Evolutionary conservation across 2,329 filamentous ascomycete genomes (phyloP).

Genomic region (Fonsecaea pugnacius): DNA sequence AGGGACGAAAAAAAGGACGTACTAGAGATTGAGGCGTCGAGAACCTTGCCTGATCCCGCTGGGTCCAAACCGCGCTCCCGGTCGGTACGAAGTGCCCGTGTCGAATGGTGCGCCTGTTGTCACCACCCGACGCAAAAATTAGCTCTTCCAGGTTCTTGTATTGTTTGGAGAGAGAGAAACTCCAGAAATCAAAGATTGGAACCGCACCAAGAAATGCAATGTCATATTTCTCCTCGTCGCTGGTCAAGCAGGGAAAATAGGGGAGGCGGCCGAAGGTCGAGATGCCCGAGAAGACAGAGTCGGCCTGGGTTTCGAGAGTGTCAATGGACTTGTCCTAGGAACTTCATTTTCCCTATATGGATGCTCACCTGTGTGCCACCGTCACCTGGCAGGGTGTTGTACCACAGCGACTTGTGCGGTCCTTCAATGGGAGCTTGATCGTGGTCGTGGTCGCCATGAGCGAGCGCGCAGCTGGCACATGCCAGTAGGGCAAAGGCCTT

Average conservation of each 20-base stretch:
- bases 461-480: constrained; percentile 58
- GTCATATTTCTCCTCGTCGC: constrained; percentile 72
- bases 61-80: constrained; percentile 81
- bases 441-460: constrained; percentile 63
- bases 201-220: constrained; percentile 78
- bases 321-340: neutral
- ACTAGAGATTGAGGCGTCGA: constrained; percentile 84
- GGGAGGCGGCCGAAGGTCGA: constrained; percentile 80
- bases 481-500: constrained; percentile 37
- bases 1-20: constrained; percentile 47
- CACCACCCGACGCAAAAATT: neutral
- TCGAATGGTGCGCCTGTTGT: constrained; percentile 75
- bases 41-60: constrained; percentile 86
- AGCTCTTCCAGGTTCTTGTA: constrained; percentile 2
- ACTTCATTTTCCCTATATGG: neutral
- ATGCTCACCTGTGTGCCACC: constrained; percentile 74
- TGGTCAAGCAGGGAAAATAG: constrained; percentile 76
- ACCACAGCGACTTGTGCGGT: constrained; percentile 77
- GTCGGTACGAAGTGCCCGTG: constrained; percentile 82
- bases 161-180: neutral
- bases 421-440: constrained; percentile 66
- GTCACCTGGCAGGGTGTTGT: constrained; percentile 79
- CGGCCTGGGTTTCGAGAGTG: constrained; percentile 62
- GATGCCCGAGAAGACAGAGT: constrained; percentile 87
- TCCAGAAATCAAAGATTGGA: neutral